Conservation (phyloP, 257 asterid genomes). For the Solanum lignicaule region DNA sequence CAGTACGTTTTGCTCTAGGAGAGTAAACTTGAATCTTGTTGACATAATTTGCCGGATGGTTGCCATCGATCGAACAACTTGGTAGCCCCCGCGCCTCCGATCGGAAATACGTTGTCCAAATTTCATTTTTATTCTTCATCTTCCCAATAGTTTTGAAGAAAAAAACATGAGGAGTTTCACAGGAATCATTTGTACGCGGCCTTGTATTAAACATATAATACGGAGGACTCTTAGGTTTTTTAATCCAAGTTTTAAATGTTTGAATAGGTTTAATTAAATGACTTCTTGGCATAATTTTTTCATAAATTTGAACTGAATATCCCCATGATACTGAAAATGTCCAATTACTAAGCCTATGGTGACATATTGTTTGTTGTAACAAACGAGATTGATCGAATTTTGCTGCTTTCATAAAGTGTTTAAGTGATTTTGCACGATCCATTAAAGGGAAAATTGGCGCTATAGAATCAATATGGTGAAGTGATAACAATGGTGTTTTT, state of each 20-base stretch:
- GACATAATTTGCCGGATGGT: too few species aligned
- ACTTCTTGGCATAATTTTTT: not conserved
- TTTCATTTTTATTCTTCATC: not conserved
- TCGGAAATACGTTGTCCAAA: slow-evolving; percentile 2
- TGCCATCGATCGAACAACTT: not conserved
- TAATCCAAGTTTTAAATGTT: slow-evolving; percentile 30
- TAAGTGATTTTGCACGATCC: not conserved
- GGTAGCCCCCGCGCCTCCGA: not conserved
- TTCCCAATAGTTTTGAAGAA: not conserved
- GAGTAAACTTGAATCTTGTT: not conserved
- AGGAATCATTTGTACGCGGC: not conserved
- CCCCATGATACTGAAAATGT: not conserved
- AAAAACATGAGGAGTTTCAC: not conserved
- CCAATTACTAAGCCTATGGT: not conserved
- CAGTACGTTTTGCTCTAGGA: not conserved
- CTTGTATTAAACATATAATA: not conserved
- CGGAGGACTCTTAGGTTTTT: not conserved
- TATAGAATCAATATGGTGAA: not conserved
- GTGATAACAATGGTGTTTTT: not conserved
- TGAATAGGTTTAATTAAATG: slow-evolving; percentile 24
- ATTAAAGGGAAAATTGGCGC: not conserved
- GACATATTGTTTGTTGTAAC: not conserved
- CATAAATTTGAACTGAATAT: not conserved
- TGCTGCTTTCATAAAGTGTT: not conserved
- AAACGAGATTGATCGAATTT: not conserved